Conservation (phyloP, 73 alveolate species). For the Loxodes magnus region DNA sequence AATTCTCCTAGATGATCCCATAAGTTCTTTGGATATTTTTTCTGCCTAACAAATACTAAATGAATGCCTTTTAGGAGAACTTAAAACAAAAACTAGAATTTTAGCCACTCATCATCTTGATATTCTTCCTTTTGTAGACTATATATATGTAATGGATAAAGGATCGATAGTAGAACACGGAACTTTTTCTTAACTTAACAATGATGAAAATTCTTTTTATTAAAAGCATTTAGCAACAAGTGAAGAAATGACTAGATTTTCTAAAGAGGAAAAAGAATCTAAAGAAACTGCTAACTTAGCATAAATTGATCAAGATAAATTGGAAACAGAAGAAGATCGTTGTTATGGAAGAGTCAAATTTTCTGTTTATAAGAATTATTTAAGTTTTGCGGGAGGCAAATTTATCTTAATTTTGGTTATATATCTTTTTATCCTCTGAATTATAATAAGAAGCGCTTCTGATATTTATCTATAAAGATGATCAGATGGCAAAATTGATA, state of each 20-base stretch:
- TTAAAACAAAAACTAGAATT: constrained; percentile 36
- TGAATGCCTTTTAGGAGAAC: constrained; percentile 21
- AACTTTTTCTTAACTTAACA: constrained; percentile 20
- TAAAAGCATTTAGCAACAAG: neutral
- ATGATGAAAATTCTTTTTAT: constrained; percentile 10
- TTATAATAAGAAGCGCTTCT: constrained; percentile 19
- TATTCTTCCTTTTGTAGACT: constrained; percentile 21
- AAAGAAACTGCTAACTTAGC: constrained; percentile 22
- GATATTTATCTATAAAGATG: constrained; percentile 37
- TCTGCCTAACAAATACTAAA: constrained; percentile 31
- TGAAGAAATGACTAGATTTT: neutral
- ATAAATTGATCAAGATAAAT: constrained; percentile 18
- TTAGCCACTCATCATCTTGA: constrained; percentile 40
- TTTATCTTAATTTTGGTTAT: constrained; percentile 9
- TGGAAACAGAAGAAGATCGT: constrained; percentile 28
- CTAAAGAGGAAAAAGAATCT: neutral
- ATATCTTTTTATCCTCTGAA: constrained; percentile 27
- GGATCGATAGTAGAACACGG: constrained; percentile 30
- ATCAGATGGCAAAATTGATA: too few relatives aligned
- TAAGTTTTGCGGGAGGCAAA: constrained; percentile 33
- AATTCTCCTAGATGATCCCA: constrained; percentile 51
- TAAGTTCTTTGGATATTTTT: constrained; percentile 40
- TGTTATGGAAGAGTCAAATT: constrained; percentile 24
- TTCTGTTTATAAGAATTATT: constrained; percentile 17
- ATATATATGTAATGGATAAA: constrained; percentile 29